Percentiles rank a stretch among this genome's conserved stretches.
These are phyloP conservation scores for Trichoderma afroharzianum DNA, from an alignment of 2,329 filamentous ascomycete genomes.

Conservation along the genomic window DNA sequence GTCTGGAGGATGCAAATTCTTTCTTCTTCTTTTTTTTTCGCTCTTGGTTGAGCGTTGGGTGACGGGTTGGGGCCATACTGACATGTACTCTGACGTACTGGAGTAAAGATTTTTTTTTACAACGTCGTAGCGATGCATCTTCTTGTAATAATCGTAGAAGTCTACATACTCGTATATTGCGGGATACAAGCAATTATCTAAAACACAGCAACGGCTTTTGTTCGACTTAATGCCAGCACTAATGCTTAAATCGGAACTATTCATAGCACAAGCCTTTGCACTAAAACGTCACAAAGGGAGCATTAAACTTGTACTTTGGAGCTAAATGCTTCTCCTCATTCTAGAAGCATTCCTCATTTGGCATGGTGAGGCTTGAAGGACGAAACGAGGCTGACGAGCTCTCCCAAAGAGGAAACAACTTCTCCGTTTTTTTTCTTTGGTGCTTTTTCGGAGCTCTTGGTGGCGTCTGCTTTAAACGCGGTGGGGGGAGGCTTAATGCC, in stretches of 20 bases:
- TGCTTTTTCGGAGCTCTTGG: neutral
- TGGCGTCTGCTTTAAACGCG: neutral
- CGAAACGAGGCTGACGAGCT: constrained; percentile 17
- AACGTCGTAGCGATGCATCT: neutral
- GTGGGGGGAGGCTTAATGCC: neutral
- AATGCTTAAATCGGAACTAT: neutral
- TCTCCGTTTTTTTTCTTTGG: neutral
- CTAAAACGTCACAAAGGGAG: neutral
- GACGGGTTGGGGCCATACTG: neutral
- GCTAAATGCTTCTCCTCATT: neutral
- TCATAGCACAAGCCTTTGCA: constrained; percentile 13
- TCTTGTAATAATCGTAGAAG: neutral
- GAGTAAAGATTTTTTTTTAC: neutral
- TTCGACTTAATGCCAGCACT: neutral
- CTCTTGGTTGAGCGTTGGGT: constrained; percentile 10
- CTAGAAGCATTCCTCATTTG: neutral
- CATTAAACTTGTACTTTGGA: neutral
- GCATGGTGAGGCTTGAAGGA: neutral
- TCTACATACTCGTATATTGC: neutral
- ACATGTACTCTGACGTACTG: neutral
- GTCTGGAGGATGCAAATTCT: constrained; percentile 8
- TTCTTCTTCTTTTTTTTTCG: neutral
- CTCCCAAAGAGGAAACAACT: constrained; percentile 7
- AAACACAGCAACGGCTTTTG: neutral
- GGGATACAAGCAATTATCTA: no score